phyloP scores from a whole-genome alignment of 495 filamentous ascomycete species.

The Neurospora sp. region DNA sequence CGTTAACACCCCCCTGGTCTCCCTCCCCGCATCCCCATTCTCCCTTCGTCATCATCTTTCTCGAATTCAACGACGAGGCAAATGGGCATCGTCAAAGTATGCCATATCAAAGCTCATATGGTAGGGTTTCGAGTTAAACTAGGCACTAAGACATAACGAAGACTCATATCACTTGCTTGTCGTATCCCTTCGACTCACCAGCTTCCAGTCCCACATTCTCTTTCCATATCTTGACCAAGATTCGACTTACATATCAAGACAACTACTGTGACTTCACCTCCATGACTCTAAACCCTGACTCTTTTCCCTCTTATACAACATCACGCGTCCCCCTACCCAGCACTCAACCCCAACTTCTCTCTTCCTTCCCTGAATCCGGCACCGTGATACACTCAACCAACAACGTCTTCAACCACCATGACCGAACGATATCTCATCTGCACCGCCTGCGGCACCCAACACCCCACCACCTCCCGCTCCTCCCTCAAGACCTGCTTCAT shows the following conservation, averaged over 20 bases:
- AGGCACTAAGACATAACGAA: background rate
- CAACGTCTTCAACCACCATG: background rate
- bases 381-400: background rate
- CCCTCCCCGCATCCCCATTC: background rate
- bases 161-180: background rate
- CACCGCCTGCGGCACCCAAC: slow-evolving; percentile 61
- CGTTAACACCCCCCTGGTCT: background rate
- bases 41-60: background rate
- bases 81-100: background rate
- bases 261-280: background rate
- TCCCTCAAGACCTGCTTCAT: slow-evolving; percentile 52
- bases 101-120: background rate
- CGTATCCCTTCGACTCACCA: background rate
- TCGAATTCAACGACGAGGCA: background rate
- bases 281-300: background rate
- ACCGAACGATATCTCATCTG: slow-evolving; percentile 35
- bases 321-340: background rate
- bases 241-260: background rate
- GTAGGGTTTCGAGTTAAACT: background rate
- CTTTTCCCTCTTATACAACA: background rate
- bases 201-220: background rate
- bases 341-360: background rate
- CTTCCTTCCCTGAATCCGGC: background rate
- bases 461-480: slow-evolving; percentile 35
- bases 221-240: background rate